phyloP scores from a whole-genome alignment of 2,329 filamentous ascomycete genomes.

The Fusarium austroafricanum region DNA sequence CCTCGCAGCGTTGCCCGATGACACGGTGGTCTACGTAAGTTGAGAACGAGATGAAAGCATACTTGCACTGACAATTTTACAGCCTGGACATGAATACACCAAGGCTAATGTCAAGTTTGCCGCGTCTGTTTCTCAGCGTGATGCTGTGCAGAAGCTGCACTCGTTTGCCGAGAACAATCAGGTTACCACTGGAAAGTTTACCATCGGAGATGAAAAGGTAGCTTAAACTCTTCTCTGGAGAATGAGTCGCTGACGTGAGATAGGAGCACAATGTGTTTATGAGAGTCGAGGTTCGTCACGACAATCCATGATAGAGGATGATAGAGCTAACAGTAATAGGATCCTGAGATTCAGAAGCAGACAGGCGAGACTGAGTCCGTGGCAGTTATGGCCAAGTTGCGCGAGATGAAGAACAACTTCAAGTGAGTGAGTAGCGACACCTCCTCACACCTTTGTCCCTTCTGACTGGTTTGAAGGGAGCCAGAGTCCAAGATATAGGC shows the following conservation, averaged over 20 bases:
- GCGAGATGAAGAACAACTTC: conserved; percentile 90
- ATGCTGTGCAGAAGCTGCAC: conserved; percentile 80
- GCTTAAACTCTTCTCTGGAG: conserved; percentile 10
- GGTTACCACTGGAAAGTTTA: conserved; percentile 95
- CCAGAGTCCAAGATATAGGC: conserved; percentile 50
- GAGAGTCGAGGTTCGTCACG: conserved; percentile 75
- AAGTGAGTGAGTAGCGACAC: conserved; percentile 61
- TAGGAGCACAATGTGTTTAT: conserved; percentile 97
- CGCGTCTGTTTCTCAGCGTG: conserved; percentile 77
- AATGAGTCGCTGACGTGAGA: conserved; percentile 6
- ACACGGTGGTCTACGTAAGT: conserved; percentile 89
- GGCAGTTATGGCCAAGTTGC: conserved; percentile 84
- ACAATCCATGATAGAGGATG: not conserved
- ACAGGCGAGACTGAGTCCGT: conserved; percentile 84
- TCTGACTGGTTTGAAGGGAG: conserved; percentile 25
- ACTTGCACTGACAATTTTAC: conserved; percentile 13
- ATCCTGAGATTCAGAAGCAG: conserved; percentile 84
- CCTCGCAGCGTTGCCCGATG: conserved; percentile 82
- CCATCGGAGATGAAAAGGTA: conserved; percentile 97
- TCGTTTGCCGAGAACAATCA: conserved; percentile 81
- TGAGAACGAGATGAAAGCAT: not conserved
- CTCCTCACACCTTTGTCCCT: not conserved
- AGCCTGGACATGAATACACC: conserved; percentile 99
- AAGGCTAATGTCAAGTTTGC: conserved; percentile 94
- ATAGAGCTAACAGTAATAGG: conserved; percentile 58